Evolutionary conservation across 163 green algal genomes (phyloP).

Genomic region (Chlamydomonas reinhardtii): DNA sequence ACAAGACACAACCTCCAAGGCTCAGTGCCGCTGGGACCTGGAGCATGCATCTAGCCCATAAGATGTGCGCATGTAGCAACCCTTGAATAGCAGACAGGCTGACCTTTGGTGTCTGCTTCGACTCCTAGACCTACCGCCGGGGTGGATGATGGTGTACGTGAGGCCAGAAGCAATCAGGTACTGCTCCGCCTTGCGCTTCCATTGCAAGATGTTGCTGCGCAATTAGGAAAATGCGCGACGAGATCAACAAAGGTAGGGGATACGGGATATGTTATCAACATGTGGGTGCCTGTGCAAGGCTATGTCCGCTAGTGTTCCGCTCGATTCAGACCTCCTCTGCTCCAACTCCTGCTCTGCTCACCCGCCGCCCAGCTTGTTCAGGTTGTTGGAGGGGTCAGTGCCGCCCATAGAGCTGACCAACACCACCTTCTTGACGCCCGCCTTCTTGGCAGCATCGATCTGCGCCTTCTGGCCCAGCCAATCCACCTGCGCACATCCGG

Average conservation of each 20-base stretch:
- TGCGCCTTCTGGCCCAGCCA: constrained; percentile 93
- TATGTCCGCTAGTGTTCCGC: too few species aligned
- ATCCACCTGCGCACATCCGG: constrained; percentile 76
- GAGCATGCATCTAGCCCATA: too few species aligned
- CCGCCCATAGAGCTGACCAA: constrained; percentile 89
- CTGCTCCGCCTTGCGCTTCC: constrained; percentile 92
- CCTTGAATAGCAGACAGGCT: too few species aligned
- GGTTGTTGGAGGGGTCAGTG: constrained; percentile 72
- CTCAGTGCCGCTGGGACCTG: too few species aligned
- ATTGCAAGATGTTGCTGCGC: constrained; percentile 86
- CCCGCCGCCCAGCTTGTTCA: constrained; percentile 83
- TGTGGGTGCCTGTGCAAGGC: too few species aligned
- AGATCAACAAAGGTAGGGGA: too few species aligned
- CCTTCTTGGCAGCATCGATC: constrained; percentile 88
- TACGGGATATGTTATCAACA: too few species aligned
- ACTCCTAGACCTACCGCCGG: constrained; percentile 65
- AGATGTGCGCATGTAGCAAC: too few species aligned
- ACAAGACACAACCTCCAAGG: too few species aligned
- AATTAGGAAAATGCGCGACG: too few species aligned
- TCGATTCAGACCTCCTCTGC: too few species aligned
- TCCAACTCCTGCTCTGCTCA: too few species aligned
- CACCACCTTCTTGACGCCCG: constrained; percentile 88
- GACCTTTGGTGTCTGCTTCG: not conserved
- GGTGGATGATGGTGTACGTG: constrained; percentile 90
- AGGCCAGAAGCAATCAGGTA: constrained; percentile 84